Evolutionary conservation across 371 early-diverging fungal genomes (phyloP).

Genomic region (Mucor velutinosus): DNA sequence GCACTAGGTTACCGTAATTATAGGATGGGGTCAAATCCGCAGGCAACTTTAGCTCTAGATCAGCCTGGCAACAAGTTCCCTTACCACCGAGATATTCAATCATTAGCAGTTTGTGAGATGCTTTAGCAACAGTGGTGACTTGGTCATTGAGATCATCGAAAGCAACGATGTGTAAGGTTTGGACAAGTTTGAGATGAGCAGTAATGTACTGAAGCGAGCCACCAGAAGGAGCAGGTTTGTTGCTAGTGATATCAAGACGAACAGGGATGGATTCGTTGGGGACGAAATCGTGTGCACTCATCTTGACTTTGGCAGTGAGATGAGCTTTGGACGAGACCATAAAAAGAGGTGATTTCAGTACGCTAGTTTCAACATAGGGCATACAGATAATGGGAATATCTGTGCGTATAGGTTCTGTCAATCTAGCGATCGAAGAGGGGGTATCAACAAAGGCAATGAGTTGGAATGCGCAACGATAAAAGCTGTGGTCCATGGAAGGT

Average conservation of each 20-base stretch:
- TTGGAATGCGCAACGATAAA: constrained; percentile 16
- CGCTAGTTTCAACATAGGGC: constrained; percentile 25
- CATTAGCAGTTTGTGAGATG: constrained; percentile 6
- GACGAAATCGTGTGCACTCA: constrained; percentile 15
- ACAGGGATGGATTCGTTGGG: constrained; percentile 13
- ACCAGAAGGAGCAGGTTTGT: background rate
- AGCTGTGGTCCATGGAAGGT: constrained; percentile 1
- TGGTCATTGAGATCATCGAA: constrained; percentile 8
- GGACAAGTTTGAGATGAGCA: constrained; percentile 14
- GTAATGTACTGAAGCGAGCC: constrained; percentile 10
- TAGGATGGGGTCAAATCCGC: constrained; percentile 10
- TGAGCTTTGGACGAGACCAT: constrained; percentile 1
- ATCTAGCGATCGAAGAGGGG: background rate
- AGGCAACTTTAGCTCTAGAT: constrained; percentile 15
- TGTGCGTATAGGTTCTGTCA: background rate
- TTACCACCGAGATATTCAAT: background rate
- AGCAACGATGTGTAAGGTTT: background rate
- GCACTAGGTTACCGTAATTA: constrained; percentile 17
- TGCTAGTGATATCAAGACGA: constrained; percentile 2
- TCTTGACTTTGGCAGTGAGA: constrained; percentile 7
- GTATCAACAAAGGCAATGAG: constrained; percentile 18
- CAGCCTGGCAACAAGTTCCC: constrained; percentile 12
- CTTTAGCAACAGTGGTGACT: background rate
- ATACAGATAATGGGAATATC: constrained; percentile 10
- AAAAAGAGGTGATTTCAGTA: constrained; percentile 16